Conservation (phyloP, 2,329 filamentous ascomycete genomes). For the Botrytis fabae region DNA sequence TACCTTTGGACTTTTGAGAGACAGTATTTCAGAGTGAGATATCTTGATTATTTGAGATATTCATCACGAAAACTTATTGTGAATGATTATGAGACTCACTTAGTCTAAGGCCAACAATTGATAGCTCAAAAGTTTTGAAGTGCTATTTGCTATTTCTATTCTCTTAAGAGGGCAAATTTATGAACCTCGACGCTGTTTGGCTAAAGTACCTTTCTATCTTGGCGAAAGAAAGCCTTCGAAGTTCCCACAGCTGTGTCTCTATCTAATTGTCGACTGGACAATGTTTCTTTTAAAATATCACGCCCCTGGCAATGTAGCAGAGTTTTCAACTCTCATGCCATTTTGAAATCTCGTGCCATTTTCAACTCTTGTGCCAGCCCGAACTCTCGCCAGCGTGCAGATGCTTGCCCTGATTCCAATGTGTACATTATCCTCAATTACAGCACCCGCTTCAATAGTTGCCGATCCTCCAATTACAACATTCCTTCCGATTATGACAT, state of each 20-base stretch:
- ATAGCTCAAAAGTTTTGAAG: not conserved
- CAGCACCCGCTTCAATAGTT: not conserved
- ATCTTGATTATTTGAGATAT: not conserved
- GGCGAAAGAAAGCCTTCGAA: not conserved
- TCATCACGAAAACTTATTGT: not conserved
- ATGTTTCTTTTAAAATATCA: not conserved
- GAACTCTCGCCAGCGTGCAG: fast-evolving
- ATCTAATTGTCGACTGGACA: not conserved
- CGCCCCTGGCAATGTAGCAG: too few species aligned
- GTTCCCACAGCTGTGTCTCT: not conserved
- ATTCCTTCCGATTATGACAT: not conserved
- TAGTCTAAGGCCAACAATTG: not conserved
- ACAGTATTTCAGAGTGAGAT: not conserved
- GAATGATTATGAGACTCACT: not conserved
- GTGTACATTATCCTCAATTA: not conserved
- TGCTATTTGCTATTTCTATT: not conserved
- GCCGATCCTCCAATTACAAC: not conserved
- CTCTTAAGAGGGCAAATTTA: not conserved
- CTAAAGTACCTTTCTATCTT: not conserved
- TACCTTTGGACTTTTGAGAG: not conserved
- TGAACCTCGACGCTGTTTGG: not conserved
- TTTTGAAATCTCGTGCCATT: too few species aligned
- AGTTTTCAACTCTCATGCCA: too few species aligned
- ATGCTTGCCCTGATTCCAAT: not conserved
- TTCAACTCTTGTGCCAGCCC: not conserved